Base-by-base conservation (phyloP, 208 protist species). In the Histomonas meleagridis region DNA sequence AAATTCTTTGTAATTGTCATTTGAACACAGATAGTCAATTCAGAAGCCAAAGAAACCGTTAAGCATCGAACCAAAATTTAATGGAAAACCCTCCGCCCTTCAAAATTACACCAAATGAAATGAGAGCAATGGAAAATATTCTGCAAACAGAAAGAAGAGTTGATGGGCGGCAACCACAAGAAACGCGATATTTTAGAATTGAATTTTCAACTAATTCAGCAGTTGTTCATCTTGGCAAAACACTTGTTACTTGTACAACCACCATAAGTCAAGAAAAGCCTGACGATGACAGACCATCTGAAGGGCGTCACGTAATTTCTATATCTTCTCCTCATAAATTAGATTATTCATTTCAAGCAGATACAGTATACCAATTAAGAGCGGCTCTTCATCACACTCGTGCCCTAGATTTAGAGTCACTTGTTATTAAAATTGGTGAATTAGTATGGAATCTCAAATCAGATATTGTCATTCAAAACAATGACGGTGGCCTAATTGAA, bases 101-200 rank as follows among this genome's bases (percentile, higher is more conserved):
- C n/a, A n/a, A n/a, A n/a, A n/a, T n/a, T n/a, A 51, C 76, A 86
- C 14, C n/a, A 14, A 86, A 86, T 55, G 76, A 86, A 86, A 43
- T 86, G 18, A 16, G 46, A 18, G 51, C 76, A n/a, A 86, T 46
- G 46, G 7, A 48, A 86, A n/a, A 51, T 7, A 51, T 86, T 12
- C 76, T 86, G 18, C n/a, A 0, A 26, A 38, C 1, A 21, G 23
- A 65, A n/a, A 55, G 14, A 16, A 9, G 76, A 2, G 10, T 46
- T 35, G 76, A 86, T 86, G 76, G 76, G 14, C 23, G 76, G 55
- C 46, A 86, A 51, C 23, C 23, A 55, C 1, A 32, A 1, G 40
- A 86, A 35, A 16, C 32, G 2, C 43, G 76, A 26, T 18, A 2
- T 32, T 26, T 55, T 32, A 86, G 1, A 35, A 26, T 86, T 28